Conservation (phyloP, 164 flowering plant species). For the Dillenia suffruticosa region DNA sequence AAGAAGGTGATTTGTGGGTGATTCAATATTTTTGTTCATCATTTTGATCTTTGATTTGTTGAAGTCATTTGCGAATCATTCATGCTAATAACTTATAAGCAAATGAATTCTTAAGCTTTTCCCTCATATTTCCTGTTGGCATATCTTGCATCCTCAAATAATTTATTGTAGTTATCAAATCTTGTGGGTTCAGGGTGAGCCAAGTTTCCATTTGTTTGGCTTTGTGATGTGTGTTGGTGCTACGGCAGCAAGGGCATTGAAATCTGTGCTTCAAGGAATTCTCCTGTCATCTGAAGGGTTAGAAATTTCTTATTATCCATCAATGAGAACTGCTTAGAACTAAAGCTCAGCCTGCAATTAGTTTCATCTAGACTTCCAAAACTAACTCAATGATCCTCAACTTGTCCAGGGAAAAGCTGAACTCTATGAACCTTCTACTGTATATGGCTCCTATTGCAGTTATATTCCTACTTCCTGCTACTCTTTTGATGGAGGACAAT, state of each 20-base stretch:
- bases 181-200: constrained; percentile 48
- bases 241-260: constrained; percentile 58
- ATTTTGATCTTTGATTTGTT: too few relatives aligned
- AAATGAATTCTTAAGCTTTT: too few relatives aligned
- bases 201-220: constrained; percentile 62
- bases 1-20: too few relatives aligned
- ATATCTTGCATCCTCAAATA: too few relatives aligned
- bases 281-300: constrained; percentile 63
- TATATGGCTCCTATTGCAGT: constrained; percentile 77
- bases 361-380: constrained; percentile 1
- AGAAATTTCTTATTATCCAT: neutral
- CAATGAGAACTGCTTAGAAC: neutral
- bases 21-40: too few relatives aligned
- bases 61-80: too few relatives aligned
- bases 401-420: constrained; percentile 52
- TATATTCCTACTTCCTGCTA: constrained; percentile 48
- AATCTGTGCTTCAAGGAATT: constrained; percentile 58
- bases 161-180: neutral
- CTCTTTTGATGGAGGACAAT: constrained; percentile 53
- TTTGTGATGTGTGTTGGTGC: constrained; percentile 58
- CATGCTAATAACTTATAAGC: too few relatives aligned
- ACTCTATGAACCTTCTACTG: constrained; percentile 64
- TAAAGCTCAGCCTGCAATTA: neutral
- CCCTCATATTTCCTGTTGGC: too few relatives aligned
- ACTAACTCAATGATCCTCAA: constrained; percentile 4